A percentile compares a stretch with the other conserved stretches of the same genome.
Evolutionary conservation across 495 filamentous ascomycete species (phyloP).

Genomic region (Penicillium psychrofluorescens): DNA sequence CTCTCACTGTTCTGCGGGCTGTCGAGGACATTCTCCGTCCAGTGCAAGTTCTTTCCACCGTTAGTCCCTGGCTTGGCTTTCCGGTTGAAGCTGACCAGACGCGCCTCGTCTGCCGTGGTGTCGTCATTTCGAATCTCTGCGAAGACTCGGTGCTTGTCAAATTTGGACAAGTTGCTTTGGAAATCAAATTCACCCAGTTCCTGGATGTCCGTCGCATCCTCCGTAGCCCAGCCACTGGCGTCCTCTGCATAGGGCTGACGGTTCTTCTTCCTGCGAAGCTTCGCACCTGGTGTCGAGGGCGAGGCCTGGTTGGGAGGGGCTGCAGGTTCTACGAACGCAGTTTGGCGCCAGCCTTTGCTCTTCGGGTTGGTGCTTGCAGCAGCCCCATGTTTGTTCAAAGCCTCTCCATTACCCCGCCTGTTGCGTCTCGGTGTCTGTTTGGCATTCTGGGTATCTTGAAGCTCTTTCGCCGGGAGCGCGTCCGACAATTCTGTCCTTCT

Average conservation of each 20-base stretch:
- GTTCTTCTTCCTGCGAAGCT: constrained; percentile 49
- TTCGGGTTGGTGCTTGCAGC: constrained; percentile 35
- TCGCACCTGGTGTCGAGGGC: constrained; percentile 19
- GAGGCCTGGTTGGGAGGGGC: constrained; percentile 11
- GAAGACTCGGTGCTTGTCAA: constrained; percentile 87
- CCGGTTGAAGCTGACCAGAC: constrained; percentile 84
- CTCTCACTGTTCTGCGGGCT: constrained; percentile 61
- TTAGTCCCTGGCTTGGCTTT: constrained; percentile 68
- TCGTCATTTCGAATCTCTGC: constrained; percentile 83
- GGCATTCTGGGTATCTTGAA: constrained; percentile 8
- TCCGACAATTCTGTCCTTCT: constrained; percentile 2
- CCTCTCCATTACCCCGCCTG: constrained; percentile 23
- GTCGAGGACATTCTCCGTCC: constrained; percentile 86
- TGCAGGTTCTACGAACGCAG: constrained; percentile 61
- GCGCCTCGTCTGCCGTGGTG: constrained; percentile 76
- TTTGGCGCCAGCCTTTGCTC: constrained; percentile 75
- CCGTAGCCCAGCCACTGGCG: constrained; percentile 90
- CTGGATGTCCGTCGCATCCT: constrained; percentile 95
- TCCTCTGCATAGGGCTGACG: constrained; percentile 47
- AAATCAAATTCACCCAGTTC: constrained; percentile 94
- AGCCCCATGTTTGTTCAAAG: constrained; percentile 25
- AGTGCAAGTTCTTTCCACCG: constrained; percentile 84
- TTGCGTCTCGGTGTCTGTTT: constrained; percentile 20
- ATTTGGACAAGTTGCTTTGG: constrained; percentile 76
- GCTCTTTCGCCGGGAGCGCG: constrained; percentile 10